phyloP scores from a whole-genome alignment of 768 basidiomycete genomes.

The Trametes elegans region DNA sequence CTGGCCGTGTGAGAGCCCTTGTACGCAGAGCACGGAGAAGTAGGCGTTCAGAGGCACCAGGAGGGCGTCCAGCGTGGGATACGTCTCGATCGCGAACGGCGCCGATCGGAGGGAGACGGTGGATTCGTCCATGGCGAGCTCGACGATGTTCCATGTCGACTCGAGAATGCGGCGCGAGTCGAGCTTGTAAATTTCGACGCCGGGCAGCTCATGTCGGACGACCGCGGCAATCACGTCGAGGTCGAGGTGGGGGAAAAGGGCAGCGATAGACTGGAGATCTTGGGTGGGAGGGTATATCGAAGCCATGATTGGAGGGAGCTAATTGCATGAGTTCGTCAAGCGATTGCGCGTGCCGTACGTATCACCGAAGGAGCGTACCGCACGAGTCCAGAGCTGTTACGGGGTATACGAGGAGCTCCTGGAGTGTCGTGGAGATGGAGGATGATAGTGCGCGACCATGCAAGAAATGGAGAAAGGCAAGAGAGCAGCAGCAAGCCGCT shows the following conservation, averaged over 20 bases:
- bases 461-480: conserved; percentile 14
- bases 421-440: not conserved
- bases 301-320: conserved; percentile 12
- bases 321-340: conserved; percentile 6
- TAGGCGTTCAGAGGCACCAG: conserved; percentile 30
- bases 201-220: conserved; percentile 26
- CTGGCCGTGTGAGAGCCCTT: conserved; percentile 25
- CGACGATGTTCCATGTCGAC: conserved; percentile 28
- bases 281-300: conserved; percentile 18
- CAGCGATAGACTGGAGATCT: conserved; percentile 18
- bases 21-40: conserved; percentile 29
- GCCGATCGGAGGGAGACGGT: conserved; percentile 20
- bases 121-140: conserved; percentile 26
- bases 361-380: conserved; percentile 10
- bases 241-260: conserved; percentile 28
- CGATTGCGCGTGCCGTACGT: not conserved
- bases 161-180: conserved; percentile 32
- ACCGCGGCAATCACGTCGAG: conserved; percentile 22
- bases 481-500: conserved; percentile 1
- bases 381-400: not conserved
- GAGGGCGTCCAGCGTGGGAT: conserved; percentile 28
- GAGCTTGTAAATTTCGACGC: conserved; percentile 30
- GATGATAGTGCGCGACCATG: conserved; percentile 3
- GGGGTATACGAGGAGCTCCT: not conserved
- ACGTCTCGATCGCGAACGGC: conserved; percentile 27